Base-by-base conservation (phyloP, 495 filamentous ascomycete species). In the Neurospora sp. region DNA sequence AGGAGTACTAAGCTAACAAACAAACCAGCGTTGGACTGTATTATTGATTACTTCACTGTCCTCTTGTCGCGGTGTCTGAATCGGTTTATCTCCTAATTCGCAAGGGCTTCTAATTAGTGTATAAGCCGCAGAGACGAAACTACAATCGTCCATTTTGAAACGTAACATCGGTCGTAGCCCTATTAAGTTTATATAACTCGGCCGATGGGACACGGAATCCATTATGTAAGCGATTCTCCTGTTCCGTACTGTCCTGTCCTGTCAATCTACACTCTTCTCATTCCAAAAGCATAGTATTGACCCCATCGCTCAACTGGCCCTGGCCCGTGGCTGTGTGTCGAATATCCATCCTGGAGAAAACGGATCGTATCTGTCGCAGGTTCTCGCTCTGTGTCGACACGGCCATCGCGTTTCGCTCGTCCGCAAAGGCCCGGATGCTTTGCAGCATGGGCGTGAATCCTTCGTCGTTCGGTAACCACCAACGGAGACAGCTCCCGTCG, bases 391-490 rank as follows among this genome's bases (percentile, higher is more conserved):
- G 85, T 13, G 89, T 80, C 71, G 92, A 90, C 36, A 86, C 86
- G 0, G 88, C 87, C 45, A 85, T 88, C 10, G 83, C 81, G 74
- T 89, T 89, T 69, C 92, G 89, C 70, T 94, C 91, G 74, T 92
- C 88, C 3, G 92, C 91, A 81, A 95, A 91, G 36, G 86, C 85
- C n/a, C 93, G 90, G 70, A 96, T 89, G 73, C 87, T 90, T 37
- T 91, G 91, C 40, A 96, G 84, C 39, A 96, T 87, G 7, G 88
- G 85, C 4, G 88, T 87, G 76, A 90, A 91, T 28, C 88, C 89
- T 83, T 94, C 92, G 77, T 94, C 89, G 77, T 94, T 89, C 3
- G 94, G 92, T 31, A 96, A 87, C 94, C 94, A 97, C 93, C 93
- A 97, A 43, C 91, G 86, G 71, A 87, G 85, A 73, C 93, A 85